Evolutionary conservation across 768 basidiomycete genomes (phyloP).

Genomic region (Boletus patriciae): DNA sequence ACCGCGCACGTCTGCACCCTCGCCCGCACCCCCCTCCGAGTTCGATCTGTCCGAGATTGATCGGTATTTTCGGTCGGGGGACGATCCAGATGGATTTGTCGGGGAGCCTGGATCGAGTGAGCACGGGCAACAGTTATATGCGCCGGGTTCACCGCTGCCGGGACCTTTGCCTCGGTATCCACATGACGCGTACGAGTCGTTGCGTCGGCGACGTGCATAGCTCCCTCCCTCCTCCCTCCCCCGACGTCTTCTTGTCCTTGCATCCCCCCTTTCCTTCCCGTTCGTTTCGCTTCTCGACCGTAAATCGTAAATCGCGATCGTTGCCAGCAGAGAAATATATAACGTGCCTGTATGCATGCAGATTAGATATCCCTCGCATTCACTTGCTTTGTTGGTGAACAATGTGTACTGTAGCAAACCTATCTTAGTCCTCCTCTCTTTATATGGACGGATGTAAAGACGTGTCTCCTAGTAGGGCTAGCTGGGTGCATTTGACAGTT

Average conservation of each 20-base stretch:
- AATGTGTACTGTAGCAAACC: conserved; percentile 4
- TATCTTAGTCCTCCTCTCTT: no score
- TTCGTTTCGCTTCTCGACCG: background rate
- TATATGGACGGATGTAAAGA: no score
- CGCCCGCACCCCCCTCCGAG: conserved; percentile 45
- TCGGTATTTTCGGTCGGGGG: conserved; percentile 57
- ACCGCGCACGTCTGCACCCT: conserved; percentile 26
- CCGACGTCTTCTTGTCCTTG: no score
- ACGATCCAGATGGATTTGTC: conserved; percentile 13
- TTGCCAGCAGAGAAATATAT: background rate
- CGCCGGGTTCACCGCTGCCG: background rate
- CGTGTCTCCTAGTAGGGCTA: no score
- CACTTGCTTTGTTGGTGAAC: background rate
- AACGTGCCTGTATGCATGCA: background rate
- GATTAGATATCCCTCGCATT: conserved; percentile 12
- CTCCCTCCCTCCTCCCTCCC: no score
- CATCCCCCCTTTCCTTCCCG: background rate
- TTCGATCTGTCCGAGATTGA: conserved; percentile 76
- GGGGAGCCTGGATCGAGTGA: conserved; percentile 2
- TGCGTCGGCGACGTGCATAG: conserved; percentile 12
- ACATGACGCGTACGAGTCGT: conserved; percentile 5
- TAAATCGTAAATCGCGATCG: background rate
- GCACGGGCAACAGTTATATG: background rate
- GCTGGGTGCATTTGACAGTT: no score
- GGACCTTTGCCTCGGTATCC: conserved; percentile 2